Evolutionary conservation across 495 filamentous ascomycete species (phyloP), one percentile per base, ranked within the genome.

Genomic region (Hypoxylon perforatum): DNA sequence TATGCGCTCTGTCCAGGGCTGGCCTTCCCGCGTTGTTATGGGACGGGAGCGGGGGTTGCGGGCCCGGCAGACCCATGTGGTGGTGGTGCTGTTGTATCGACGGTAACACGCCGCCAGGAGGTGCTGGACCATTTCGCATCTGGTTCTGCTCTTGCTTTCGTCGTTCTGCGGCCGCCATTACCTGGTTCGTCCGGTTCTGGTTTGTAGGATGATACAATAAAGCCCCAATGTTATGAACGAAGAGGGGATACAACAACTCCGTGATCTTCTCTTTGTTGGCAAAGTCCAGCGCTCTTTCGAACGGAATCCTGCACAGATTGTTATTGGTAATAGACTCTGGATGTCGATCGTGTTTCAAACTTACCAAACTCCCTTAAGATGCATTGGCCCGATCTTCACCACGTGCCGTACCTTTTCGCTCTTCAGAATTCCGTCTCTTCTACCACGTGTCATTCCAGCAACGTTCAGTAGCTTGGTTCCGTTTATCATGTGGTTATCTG

Each of bases 211-310:
- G 95, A 75, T 97, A 98, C 61, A 99, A 84, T 54, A 98, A 84
- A 38, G 92, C 90, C 42, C 95, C 92, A 71, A 99, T 98, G 78
- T 98, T 97, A 75, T 97, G 93, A 25, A 99, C 95, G 74, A 99
- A 99, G 17, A 99, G 82, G 22, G 95, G 95, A 79, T 99, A 99
- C 57, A 99, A 76, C 11, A 92, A 78, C 76, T 99, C 94, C 0
- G 96, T 98, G 66, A 99, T 99, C 80, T 98, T 97, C 78, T 99
- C 95, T 84, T 97, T 97, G 81, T 99, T 99, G 38, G 95, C 96
- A 73, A 99, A 99, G 67, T 99, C 95, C 41, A 99, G 80, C 1
- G 95, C 95, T 53, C 96, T 87, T 60, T 98, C 96, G 68, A 96
- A 99, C 8, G 95, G 95, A 73, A 99, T 99, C 94, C 94, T 97